Evolutionary conservation across 768 basidiomycete species (phyloP).

Genomic region (Cyathus striatus): DNA sequence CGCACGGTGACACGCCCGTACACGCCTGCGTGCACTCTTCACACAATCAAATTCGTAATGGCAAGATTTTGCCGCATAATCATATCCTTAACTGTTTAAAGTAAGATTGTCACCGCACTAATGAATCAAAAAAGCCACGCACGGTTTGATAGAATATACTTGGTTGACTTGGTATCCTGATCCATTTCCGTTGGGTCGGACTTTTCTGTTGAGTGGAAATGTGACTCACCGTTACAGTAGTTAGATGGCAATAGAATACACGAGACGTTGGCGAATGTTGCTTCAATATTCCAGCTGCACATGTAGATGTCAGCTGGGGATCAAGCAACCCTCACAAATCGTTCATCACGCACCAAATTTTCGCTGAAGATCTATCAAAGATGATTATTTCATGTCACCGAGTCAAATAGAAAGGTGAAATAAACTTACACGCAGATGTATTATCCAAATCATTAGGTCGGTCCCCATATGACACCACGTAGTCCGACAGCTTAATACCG

Average conservation of each 20-base stretch:
- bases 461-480: conserved; percentile 67
- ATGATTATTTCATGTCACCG: conserved; percentile 5
- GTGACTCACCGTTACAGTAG: conserved; percentile 56
- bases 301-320: background rate
- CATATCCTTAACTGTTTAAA: conserved; percentile 35
- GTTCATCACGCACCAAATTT: conserved; percentile 35
- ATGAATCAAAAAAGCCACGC: conserved; percentile 10
- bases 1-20: too few relatives aligned
- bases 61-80: conserved; percentile 39
- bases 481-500: conserved; percentile 59
- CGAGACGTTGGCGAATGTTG: conserved; percentile 39
- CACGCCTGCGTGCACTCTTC: too few relatives aligned
- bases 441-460: conserved; percentile 66
- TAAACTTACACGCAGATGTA: conserved; percentile 56
- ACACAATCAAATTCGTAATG: conserved; percentile 30
- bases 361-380: conserved; percentile 30
- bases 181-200: conserved; percentile 5
- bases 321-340: background rate
- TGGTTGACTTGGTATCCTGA: conserved; percentile 55
- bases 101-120: background rate
- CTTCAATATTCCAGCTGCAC: conserved; percentile 33
- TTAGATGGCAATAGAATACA: conserved; percentile 62
- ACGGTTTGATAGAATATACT: conserved; percentile 44
- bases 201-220: background rate
- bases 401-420: conserved; percentile 5